These are phyloP conservation scores for Clavispora asparagi DNA, from an alignment of 805 yeast species.

Conservation along the genomic window DNA sequence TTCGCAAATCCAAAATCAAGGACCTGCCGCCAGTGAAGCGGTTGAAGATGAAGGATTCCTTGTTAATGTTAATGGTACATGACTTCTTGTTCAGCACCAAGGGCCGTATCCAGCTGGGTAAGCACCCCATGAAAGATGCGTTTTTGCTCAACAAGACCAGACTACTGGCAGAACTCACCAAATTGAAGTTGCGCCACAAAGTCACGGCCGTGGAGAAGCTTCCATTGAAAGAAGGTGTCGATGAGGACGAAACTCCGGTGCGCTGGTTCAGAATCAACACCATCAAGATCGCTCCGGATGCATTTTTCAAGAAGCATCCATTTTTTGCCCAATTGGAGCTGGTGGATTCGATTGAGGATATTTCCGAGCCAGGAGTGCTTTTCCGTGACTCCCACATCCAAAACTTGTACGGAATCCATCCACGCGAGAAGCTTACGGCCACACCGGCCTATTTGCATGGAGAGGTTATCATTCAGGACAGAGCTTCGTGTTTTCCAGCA, in stretches of 20 bases:
- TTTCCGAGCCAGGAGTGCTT: conserved; percentile 47
- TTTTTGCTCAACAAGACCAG: conserved; percentile 75
- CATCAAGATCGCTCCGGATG: conserved; percentile 41
- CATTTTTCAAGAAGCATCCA: conserved; percentile 30
- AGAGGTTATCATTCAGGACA: conserved; percentile 82
- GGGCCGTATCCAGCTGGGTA: conserved; percentile 85
- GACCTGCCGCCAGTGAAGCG: conserved; percentile 36
- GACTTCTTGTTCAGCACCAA: conserved; percentile 71
- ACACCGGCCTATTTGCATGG: conserved; percentile 72
- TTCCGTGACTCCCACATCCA: conserved; percentile 74
- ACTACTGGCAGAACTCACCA: conserved; percentile 74
- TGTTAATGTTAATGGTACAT: conserved; percentile 67
- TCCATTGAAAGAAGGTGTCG: conserved; percentile 34
- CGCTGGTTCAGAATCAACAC: conserved; percentile 79
- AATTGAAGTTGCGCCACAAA: conserved; percentile 67
- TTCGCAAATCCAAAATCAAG: conserved; percentile 65
- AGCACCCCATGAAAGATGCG: conserved; percentile 79
- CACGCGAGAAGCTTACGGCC: conserved; percentile 62
- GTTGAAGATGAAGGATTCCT: conserved; percentile 42
- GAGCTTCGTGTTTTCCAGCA: conserved; percentile 97
- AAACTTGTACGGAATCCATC: conserved; percentile 75
- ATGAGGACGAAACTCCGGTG: conserved; percentile 64
- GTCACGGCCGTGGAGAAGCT: conserved; percentile 51
- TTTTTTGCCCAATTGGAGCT: conserved; percentile 40
- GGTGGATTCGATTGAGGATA: conserved; percentile 42